Percentiles rank a stretch among this genome's conserved stretches.
Evolutionary conservation across 78 protist genomes (phyloP).

Genomic region (Parvularia atlantis): DNA sequence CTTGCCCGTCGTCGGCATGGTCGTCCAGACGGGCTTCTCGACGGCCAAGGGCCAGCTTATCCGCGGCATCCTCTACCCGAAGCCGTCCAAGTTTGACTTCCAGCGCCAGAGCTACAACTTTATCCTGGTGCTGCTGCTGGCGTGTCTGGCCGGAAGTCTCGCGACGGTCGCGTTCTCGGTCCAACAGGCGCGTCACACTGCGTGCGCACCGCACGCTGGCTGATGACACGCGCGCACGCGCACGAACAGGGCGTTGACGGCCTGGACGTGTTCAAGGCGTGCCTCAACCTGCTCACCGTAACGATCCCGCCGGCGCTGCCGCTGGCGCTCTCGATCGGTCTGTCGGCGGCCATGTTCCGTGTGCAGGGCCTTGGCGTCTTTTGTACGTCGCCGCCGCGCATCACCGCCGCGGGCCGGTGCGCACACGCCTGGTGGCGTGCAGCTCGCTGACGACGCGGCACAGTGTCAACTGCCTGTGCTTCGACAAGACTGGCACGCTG

Average conservation of each 20-base stretch:
- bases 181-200: neutral
- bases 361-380: neutral
- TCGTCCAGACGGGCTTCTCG: conserved; percentile 23
- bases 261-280: neutral
- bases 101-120: conserved; percentile 16
- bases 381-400: conserved; percentile 16
- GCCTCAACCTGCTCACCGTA: conserved; percentile 21
- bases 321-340: conserved; percentile 13
- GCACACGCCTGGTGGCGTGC: no score
- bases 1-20: neutral
- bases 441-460: no score
- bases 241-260: neutral
- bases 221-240: neutral
- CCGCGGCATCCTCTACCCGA: conserved; percentile 30
- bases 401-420: conserved; percentile 24
- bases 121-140: neutral
- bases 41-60: conserved; percentile 17
- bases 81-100: conserved; percentile 10
- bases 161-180: neutral
- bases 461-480: neutral
- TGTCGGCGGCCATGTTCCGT: neutral
- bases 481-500: conserved; percentile 59
- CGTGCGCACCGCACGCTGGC: neutral
- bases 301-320: conserved; percentile 44
- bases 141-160: neutral